phyloP scores from a whole-genome alignment of 2,329 filamentous ascomycete species.

The Drechslerella stenobrocha region DNA sequence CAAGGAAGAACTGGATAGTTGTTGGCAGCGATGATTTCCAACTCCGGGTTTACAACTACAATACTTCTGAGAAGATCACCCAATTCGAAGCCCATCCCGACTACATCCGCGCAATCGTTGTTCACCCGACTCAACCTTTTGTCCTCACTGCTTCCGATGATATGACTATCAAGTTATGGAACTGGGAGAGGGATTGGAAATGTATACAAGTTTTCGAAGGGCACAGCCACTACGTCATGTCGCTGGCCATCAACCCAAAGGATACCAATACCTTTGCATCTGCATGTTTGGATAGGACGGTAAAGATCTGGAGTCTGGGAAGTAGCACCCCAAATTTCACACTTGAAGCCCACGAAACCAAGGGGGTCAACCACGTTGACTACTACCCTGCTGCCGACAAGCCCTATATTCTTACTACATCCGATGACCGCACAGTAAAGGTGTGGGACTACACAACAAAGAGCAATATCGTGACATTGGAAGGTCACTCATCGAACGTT shows the following conservation, averaged over 20 bases:
- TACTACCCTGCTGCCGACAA: constrained; percentile 76
- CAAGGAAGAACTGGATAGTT: constrained; percentile 98
- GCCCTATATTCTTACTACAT: constrained; percentile 90
- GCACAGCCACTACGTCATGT: constrained; percentile 96
- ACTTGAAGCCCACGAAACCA: constrained; percentile 69
- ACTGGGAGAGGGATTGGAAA: constrained; percentile 98
- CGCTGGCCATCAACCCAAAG: constrained; percentile 94
- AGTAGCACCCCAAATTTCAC: constrained; percentile 95
- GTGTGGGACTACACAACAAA: constrained; percentile 99
- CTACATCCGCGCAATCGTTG: constrained; percentile 94
- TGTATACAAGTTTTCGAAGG: constrained; percentile 96
- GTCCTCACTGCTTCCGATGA: constrained; percentile 96
- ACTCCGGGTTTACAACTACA: constrained; percentile 94
- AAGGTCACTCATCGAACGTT: constrained; percentile 96
- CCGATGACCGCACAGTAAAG: constrained; percentile 94
- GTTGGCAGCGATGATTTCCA: constrained; percentile 93
- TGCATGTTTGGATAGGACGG: constrained; percentile 91
- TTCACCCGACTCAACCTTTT: constrained; percentile 93
- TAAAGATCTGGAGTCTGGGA: constrained; percentile 97
- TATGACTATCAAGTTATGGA: constrained; percentile 98
- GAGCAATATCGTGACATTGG: constrained; percentile 90
- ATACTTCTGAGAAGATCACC: constrained; percentile 97
- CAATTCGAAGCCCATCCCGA: constrained; percentile 97
- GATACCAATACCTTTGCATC: constrained; percentile 91
- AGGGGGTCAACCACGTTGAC: constrained; percentile 86